Conservation (phyloP, 1,284 basidiomycete species). For the Boletus smithii region DNA sequence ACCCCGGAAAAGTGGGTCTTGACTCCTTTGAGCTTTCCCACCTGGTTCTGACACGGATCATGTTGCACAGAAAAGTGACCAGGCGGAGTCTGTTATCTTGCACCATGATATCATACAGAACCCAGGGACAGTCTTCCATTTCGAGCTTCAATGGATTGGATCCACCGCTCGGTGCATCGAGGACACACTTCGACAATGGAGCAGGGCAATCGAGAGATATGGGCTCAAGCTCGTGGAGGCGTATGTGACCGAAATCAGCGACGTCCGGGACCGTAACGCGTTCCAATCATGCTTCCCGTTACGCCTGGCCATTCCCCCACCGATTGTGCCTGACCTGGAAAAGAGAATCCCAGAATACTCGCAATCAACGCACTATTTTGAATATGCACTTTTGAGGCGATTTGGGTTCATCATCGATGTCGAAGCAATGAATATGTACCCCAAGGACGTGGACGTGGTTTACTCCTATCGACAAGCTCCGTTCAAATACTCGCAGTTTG, state of each 20-base stretch:
- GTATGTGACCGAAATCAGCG: conserved; percentile 83
- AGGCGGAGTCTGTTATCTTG: conserved; percentile 82
- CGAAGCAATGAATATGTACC: conserved; percentile 75
- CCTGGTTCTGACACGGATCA: conserved; percentile 9
- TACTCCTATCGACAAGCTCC: conserved; percentile 83
- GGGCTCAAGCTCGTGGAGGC: conserved; percentile 92
- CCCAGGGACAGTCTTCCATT: conserved; percentile 87
- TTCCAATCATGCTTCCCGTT: conserved; percentile 89
- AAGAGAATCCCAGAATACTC: conserved; percentile 64
- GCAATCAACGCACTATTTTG: conserved; percentile 70
- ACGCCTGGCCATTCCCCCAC: conserved; percentile 68
- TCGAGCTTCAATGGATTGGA: conserved; percentile 97
- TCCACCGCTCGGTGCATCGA: conserved; percentile 96
- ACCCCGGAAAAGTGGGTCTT: conserved; percentile 63
- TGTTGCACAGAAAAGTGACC: conserved; percentile 65
- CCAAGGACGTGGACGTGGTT: conserved; percentile 76
- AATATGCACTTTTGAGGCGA: conserved; percentile 71
- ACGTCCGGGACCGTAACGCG: conserved; percentile 77
- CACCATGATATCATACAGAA: conserved; percentile 94
- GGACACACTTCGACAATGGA: conserved; percentile 84
- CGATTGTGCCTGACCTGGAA: conserved; percentile 66
- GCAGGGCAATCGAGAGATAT: conserved; percentile 82
- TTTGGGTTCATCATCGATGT: conserved; percentile 87
- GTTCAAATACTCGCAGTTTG: conserved; percentile 83
- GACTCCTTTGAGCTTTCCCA: conserved; percentile 1